Evolutionary conservation across 768 basidiomycete genomes (phyloP), one percentile per base, ranked within the genome.

Genomic region (Russula ochroleuca): DNA sequence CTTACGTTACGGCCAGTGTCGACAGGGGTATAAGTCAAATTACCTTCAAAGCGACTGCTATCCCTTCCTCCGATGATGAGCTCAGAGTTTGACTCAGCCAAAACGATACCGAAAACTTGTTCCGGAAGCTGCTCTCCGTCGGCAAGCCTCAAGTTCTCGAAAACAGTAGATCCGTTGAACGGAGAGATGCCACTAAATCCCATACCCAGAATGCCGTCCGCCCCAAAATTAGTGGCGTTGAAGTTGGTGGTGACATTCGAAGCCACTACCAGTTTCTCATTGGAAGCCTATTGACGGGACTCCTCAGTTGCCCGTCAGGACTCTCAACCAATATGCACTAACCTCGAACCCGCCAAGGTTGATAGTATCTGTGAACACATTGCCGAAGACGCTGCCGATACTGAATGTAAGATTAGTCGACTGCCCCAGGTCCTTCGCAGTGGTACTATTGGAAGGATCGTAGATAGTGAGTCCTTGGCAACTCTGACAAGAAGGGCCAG

Each of bases 381-480:
- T 8, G 6, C 43, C 43, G 7, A 0, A 0, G 19, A n/a, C 43
- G 1, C 10, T 2, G 9, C n/a, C 43, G 0, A 1, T 8, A 35
- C 1, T 8, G 35, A 3, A 8, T 35, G 35, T 8, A 8, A 35
- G 8, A 35, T 35, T 35, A 35, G 1, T 1, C 35, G 35, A 1
- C 8, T 0, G 8, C 9, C 43, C 0, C 43, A 45, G 9, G 19
- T 45, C 10, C 19, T 45, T 45, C 43, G 43, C 7, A 19, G 19
- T n/a, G n/a, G 43, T 8, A 45, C 43, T 45, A 2, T 3, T 7
- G n/a, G 43, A n/a, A 10, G 43, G 43, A n/a, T 45, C 2, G n/a
- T 45, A 45, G n/a, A 11, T n/a, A 7, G 10, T 9, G 10, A 10
- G 43, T 45, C 19, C 43, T 3, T 3, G 19, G n/a, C 43, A 45